Evolutionary conservation across 345 rosid species (phyloP).

Genomic region (Eucalyptus tenuipes): DNA sequence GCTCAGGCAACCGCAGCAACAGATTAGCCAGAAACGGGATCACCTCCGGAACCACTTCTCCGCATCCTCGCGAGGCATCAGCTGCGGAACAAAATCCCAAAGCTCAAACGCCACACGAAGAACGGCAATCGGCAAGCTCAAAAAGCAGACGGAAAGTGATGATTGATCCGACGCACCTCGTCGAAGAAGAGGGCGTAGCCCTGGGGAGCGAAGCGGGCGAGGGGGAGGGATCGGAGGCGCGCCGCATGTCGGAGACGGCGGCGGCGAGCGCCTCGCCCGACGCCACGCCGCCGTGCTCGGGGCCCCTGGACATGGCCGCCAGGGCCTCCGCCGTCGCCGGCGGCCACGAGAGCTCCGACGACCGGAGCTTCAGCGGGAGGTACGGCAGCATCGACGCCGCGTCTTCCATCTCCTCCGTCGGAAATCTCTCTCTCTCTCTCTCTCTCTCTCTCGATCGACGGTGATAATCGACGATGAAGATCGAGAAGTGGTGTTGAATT

Average conservation of each 20-base stretch:
- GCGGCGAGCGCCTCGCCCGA: conserved; percentile 50
- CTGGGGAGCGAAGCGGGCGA: conserved; percentile 21
- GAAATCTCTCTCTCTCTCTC: not conserved
- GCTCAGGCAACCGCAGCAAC: conserved; percentile 51
- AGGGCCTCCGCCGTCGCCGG: conserved; percentile 47
- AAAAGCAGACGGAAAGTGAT: not conserved
- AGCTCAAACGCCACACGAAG: not conserved
- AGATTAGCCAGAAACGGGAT: conserved; percentile 56
- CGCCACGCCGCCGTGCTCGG: conserved; percentile 39
- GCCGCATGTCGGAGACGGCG: conserved; percentile 45
- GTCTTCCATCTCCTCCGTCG: conserved; percentile 49
- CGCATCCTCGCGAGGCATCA: conserved; percentile 31
- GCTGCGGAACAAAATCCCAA: conserved; percentile 8
- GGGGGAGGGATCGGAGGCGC: conserved; percentile 17
- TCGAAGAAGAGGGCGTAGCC: conserved; percentile 69
- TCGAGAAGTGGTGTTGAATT: not conserved
- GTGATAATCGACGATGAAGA: not conserved
- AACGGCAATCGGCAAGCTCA: not conserved
- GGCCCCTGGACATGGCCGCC: conserved; percentile 52
- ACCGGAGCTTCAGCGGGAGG: conserved; percentile 39
- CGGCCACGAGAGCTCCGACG: conserved; percentile 56
- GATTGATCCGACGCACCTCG: conserved; percentile 25
- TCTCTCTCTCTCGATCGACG: not conserved
- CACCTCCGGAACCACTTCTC: conserved; percentile 55
- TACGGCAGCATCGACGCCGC: conserved; percentile 37